Evolutionary conservation across 345 rosid genomes (phyloP), one percentile per base, ranked within the genome.

Genomic region (Geranium rotundifolium): DNA sequence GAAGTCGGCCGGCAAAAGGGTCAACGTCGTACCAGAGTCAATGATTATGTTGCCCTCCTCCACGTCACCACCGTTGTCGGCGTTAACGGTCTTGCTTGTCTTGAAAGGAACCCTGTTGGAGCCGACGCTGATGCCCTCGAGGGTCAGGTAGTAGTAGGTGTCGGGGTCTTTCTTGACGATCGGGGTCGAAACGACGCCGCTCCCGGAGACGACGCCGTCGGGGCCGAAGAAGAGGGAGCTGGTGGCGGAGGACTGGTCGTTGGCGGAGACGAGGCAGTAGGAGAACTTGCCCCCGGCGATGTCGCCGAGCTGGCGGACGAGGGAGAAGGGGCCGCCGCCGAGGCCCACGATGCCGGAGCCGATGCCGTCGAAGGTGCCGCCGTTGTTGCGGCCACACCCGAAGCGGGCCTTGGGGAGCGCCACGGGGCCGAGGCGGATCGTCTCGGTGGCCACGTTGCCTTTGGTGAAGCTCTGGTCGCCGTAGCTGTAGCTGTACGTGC

Each of bases 271-370:
- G 68, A 89, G 70, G 65, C 89, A 83, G 61, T 86, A 84, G 0
- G 93, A 81, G 63, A 89, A 86, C 39, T 65, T 82, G 14, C 79
- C 74, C 3, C 71, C 69, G 17, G 77, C 71, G 0, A 73, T 50
- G 4, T 69, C 16, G 1, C 79, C 67, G 7, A 83, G 17, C 39
- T 88, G 95, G 1, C 83, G 71, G 14, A 80, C 17, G 3, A 88
- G 29, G 0, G 91, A 88, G 34, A 84, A 72, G 2, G 79, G 60
- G 18, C 89, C 85, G 0, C 85, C 80, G 1, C 90, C 86, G 0
- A 88, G 88, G 2, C 91, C 96, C 16, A 84, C 31, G n/a, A 85
- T 79, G 1, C 89, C 89, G 0, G 89, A 75, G 4, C 89, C 91
- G 1, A 19, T 29, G 30, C 70, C 68, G 23, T 81, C 82, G 17